phyloP scores from a whole-genome alignment of 2,329 filamentous ascomycete species.

The Purpureocillium lavendulum region DNA sequence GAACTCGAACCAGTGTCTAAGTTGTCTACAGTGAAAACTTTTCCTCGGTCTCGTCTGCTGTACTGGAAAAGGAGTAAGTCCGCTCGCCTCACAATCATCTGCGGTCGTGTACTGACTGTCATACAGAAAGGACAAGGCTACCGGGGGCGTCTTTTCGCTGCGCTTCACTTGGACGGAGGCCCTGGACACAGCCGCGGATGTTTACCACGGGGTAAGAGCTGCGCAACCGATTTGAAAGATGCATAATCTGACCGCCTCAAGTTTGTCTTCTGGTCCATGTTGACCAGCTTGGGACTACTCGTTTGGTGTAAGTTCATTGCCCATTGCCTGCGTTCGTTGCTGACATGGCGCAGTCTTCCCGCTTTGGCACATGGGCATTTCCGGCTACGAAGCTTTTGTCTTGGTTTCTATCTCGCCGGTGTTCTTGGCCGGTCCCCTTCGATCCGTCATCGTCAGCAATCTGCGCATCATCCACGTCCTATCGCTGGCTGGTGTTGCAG shows the following conservation, averaged over 20 bases:
- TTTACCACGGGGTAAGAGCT: conserved; percentile 75
- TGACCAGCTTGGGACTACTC: conserved; percentile 79
- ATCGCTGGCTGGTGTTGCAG: conserved; percentile 69
- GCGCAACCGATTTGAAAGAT: no score
- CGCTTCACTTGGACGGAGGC: conserved; percentile 67
- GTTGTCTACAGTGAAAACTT: conserved; percentile 35
- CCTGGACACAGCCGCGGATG: conserved; percentile 75
- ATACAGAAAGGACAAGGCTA: conserved; percentile 64
- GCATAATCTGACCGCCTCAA: conserved; percentile 24
- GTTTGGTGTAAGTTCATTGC: conserved; percentile 73
- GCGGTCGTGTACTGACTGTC: conserved; percentile 11
- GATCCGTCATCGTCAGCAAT: conserved; percentile 60
- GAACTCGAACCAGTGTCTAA: conserved; percentile 30
- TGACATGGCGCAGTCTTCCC: conserved; percentile 63
- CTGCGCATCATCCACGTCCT: conserved; percentile 65
- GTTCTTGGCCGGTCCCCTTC: conserved; percentile 63
- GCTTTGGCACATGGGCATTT: conserved; percentile 98
- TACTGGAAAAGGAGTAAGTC: conserved; percentile 67
- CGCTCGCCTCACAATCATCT: background rate
- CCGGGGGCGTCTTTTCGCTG: conserved; percentile 60
- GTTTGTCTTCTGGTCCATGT: conserved; percentile 93
- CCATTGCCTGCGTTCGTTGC: background rate
- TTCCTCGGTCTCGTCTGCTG: conserved; percentile 37
- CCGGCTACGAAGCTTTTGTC: conserved; percentile 85
- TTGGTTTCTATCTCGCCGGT: conserved; percentile 78